Conservation (phyloP, 2,329 filamentous ascomycete species). For the Iodosphaeria phyllophila region DNA sequence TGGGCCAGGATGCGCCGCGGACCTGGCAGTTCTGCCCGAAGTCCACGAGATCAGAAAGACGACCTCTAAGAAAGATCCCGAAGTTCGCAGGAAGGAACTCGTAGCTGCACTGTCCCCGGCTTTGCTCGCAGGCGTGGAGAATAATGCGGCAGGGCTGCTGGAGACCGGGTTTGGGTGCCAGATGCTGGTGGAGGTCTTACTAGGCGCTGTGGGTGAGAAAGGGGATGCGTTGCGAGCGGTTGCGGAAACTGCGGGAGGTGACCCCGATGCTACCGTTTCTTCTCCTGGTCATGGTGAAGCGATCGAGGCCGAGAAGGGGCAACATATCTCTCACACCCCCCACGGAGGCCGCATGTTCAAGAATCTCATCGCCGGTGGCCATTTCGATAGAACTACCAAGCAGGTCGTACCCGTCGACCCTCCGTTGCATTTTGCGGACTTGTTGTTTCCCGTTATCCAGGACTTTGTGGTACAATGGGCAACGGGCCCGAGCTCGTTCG, state of each 20-base stretch:
- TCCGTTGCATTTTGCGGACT: conserved; percentile 59
- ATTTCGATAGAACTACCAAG: conserved; percentile 60
- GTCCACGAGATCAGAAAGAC: conserved; percentile 60
- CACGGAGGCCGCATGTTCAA: conserved; percentile 74
- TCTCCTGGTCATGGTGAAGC: conserved; percentile 16
- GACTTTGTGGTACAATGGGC: conserved; percentile 66
- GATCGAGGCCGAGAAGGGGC: conserved; percentile 16
- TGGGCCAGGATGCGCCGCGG: conserved; percentile 40
- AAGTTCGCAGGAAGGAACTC: conserved; percentile 57
- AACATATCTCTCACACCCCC: conserved; percentile 41
- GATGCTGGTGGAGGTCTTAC: conserved; percentile 64
- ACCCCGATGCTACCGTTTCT: conserved; percentile 25
- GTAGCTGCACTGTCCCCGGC: conserved; percentile 54
- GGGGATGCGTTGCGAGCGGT: conserved; percentile 52
- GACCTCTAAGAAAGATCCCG: conserved; percentile 86
- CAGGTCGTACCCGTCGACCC: conserved; percentile 54
- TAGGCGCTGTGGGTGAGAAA: conserved; percentile 62
- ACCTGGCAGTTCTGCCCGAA: conserved; percentile 56
- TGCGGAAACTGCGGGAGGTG: conserved; percentile 40
- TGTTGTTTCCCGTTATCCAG: conserved; percentile 69
- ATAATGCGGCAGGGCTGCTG: conserved; percentile 48
- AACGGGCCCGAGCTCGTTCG: conserved; percentile 69
- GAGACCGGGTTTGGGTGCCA: conserved; percentile 71
- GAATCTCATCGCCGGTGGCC: conserved; percentile 74
- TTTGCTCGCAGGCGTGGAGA: conserved; percentile 54